Conservation (phyloP, 2,329 filamentous ascomycete genomes). For the Xylogone sp. region DNA sequence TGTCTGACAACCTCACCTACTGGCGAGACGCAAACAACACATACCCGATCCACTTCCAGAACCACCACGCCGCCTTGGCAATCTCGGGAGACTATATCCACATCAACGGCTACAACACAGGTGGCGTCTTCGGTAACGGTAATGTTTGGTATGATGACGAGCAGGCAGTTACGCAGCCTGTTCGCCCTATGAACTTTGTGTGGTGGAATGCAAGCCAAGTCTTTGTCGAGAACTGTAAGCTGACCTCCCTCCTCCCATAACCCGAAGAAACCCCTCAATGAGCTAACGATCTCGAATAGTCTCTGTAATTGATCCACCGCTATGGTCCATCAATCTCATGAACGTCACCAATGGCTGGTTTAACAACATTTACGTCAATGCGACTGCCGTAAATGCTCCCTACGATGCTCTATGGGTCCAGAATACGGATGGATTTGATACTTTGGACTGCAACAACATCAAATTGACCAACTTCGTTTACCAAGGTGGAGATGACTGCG, state of each 20-base stretch:
- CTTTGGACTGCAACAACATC: conserved; percentile 47
- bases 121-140: conserved; percentile 48
- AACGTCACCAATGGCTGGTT: conserved; percentile 47
- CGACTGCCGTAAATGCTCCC: conserved; percentile 42
- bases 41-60: conserved; percentile 47
- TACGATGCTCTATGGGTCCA: conserved; percentile 48
- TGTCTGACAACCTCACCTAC: conserved; percentile 43
- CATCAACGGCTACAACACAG: conserved; percentile 45
- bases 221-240: conserved; percentile 37
- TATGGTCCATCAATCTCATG: conserved; percentile 52
- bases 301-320: conserved; percentile 41
- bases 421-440: conserved; percentile 52
- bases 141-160: conserved; percentile 48
- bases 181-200: conserved; percentile 51
- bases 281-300: conserved; percentile 18
- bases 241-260: background rate
- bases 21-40: conserved; percentile 42
- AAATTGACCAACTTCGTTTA: conserved; percentile 44
- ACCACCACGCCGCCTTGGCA: conserved; percentile 46
- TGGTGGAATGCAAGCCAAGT: conserved; percentile 51
- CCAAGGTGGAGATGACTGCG: conserved; percentile 52
- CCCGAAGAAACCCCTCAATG: background rate
- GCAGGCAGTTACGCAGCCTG: conserved; percentile 37
- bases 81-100: conserved; percentile 42
- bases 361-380: conserved; percentile 44